phyloP scores from a whole-genome alignment of 176 grass and related monocot genomes.

The Metroxylon sagu region DNA sequence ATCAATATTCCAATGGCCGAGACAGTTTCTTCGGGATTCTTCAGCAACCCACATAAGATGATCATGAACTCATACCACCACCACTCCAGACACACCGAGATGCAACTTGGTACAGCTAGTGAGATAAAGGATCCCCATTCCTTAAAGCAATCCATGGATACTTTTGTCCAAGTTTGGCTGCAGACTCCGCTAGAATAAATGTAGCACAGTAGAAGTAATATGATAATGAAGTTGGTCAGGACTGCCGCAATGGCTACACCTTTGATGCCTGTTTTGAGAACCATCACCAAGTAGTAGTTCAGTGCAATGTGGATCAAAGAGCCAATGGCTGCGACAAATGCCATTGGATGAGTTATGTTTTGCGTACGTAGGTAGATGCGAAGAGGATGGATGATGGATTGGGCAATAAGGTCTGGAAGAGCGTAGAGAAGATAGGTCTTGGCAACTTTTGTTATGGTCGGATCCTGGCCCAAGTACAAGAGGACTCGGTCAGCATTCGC shows the following conservation, averaged over 20 bases:
- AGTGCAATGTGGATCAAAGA: constrained; percentile 75
- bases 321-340: constrained; percentile 63
- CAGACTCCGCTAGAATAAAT: constrained; percentile 55
- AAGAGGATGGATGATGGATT: constrained; percentile 83
- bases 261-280: constrained; percentile 60
- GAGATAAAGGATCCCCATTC: constrained; percentile 59
- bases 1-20: constrained; percentile 97
- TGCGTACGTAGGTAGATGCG: constrained; percentile 85
- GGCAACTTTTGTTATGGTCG: constrained; percentile 39
- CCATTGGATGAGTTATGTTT: constrained; percentile 69
- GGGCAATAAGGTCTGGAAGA: constrained; percentile 52
- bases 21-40: constrained; percentile 67
- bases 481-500: constrained; percentile 30
- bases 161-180: constrained; percentile 56
- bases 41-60: constrained; percentile 74
- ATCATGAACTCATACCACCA: constrained; percentile 99
- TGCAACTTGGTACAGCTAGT: constrained; percentile 66
- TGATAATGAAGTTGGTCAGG: constrained; percentile 83
- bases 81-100: constrained; percentile 90
- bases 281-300: constrained; percentile 72
- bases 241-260: constrained; percentile 75
- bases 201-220: constrained; percentile 61
- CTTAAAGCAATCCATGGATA: constrained; percentile 49
- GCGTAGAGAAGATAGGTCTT: constrained; percentile 59
- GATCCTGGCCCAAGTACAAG: constrained; percentile 54